phyloP scores from a whole-genome alignment of 345 rosid species.

The Aurinia saxatilis region DNA sequence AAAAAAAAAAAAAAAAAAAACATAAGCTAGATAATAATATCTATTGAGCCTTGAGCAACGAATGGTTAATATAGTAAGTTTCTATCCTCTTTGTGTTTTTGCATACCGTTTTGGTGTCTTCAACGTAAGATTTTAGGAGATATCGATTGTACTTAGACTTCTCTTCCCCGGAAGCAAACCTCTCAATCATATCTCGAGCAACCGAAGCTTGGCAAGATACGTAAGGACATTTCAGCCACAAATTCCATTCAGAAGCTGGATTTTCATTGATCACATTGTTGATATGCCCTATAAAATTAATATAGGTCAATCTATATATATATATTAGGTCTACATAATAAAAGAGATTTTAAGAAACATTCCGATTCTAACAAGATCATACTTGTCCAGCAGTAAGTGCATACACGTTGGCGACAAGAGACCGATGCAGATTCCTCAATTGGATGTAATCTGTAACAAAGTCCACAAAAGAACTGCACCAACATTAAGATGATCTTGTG shows the following conservation, averaged over 20 bases:
- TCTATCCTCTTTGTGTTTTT: too few relatives aligned
- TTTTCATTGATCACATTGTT: slow-evolving; percentile 2
- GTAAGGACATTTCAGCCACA: slow-evolving; percentile 22
- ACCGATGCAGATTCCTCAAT: slow-evolving; percentile 6
- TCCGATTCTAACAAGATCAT: neutral
- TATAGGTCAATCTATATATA: neutral
- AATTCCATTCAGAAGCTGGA: neutral
- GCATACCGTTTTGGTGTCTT: slow-evolving; percentile 54
- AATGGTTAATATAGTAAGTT: too few relatives aligned
- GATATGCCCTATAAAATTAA: slow-evolving; percentile 12
- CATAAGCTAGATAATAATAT: too few relatives aligned
- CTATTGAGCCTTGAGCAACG: too few relatives aligned
- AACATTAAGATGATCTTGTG: neutral
- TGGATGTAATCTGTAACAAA: neutral
- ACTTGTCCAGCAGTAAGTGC: slow-evolving; percentile 26
- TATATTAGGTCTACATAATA: neutral
- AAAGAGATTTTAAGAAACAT: neutral
- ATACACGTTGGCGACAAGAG: slow-evolving; percentile 27
- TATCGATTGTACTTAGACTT: slow-evolving; percentile 16
- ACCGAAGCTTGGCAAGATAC: slow-evolving; percentile 18
- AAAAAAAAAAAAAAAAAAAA: too few relatives aligned
- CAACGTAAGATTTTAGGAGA: slow-evolving; percentile 47
- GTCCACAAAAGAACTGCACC: slow-evolving; percentile 11
- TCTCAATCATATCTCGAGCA: slow-evolving; percentile 22
- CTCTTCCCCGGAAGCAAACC: slow-evolving; percentile 4